phyloP scores from a whole-genome alignment of 306 rosid genomes.

The Lupinus albus region DNA sequence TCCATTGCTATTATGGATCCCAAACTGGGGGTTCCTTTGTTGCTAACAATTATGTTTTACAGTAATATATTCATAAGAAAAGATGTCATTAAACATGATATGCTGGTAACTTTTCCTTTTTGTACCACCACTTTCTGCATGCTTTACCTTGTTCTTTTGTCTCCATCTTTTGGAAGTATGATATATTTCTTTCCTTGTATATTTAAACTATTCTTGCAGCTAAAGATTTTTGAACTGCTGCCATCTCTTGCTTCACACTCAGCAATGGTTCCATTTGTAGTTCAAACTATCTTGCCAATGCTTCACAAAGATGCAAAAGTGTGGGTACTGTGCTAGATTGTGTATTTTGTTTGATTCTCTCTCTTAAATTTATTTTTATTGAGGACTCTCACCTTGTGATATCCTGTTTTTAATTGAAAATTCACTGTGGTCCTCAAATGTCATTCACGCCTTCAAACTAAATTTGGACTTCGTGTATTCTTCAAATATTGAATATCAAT shows the following conservation, averaged over 20 bases:
- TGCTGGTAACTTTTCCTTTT: constrained; percentile 66
- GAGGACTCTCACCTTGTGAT: constrained; percentile 29
- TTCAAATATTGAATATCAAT: constrained; percentile 26
- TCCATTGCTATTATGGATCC: constrained; percentile 79
- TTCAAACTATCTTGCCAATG: constrained; percentile 89
- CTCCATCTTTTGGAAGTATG: constrained; percentile 26
- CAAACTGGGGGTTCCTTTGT: constrained; percentile 75
- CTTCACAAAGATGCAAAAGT: constrained; percentile 74
- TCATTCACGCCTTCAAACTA: constrained; percentile 10
- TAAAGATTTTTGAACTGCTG: constrained; percentile 72
- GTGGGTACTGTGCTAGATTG: constrained; percentile 54
- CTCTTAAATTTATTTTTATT: constrained; percentile 12
- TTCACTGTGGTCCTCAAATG: constrained; percentile 24
- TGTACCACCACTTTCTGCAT: constrained; percentile 28
- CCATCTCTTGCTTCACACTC: constrained; percentile 90
- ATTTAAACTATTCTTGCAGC: constrained; percentile 59
- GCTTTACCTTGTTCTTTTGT: constrained; percentile 29
- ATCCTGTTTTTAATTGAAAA: constrained; percentile 28
- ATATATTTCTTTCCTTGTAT: constrained; percentile 28
- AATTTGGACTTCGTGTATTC: constrained; percentile 3
- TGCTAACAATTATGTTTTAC: constrained; percentile 77
- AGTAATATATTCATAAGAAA: constrained; percentile 70
- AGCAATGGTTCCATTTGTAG: constrained; percentile 81
- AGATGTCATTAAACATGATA: constrained; percentile 54
- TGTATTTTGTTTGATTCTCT: constrained; percentile 28